Evolutionary conservation across 2,329 filamentous ascomycete species (phyloP).

Genomic region (Paecilomyces niveus): DNA sequence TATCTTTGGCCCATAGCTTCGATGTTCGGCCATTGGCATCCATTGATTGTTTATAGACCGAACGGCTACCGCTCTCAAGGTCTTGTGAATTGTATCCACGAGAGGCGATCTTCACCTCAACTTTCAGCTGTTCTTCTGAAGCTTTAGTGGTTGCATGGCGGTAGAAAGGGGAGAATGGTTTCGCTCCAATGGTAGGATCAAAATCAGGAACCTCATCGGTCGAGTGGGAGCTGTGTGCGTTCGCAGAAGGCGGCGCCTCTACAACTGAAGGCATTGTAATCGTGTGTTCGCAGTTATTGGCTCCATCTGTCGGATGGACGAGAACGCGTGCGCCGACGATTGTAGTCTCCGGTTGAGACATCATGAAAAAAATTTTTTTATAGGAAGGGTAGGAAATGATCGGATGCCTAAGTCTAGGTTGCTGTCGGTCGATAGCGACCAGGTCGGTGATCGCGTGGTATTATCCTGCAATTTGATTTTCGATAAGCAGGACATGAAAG

Average conservation of each 20-base stretch:
- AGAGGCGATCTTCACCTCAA: constrained; percentile 6
- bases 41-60: constrained; percentile 10
- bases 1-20: constrained; percentile 28
- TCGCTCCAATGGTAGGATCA: constrained; percentile 32
- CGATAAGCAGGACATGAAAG: background rate
- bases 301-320: background rate
- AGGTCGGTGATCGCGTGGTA: background rate
- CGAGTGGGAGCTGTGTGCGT: background rate
- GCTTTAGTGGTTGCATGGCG: constrained; percentile 28
- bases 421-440: background rate
- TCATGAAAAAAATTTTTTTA: background rate
- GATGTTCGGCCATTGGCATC: constrained; percentile 16
- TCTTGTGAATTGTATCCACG: constrained; percentile 16
- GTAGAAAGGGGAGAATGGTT: constrained; percentile 39
- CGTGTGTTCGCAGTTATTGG: background rate
- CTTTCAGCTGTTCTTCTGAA: constrained; percentile 18
- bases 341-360: background rate
- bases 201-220: constrained; percentile 20
- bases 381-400: background rate
- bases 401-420: background rate
- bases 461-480: background rate
- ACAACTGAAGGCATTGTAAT: background rate
- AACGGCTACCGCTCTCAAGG: constrained; percentile 22
- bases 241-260: background rate
- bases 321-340: background rate